Percentiles rank a stretch among this genome's conserved stretches.
phyloP scores from a whole-genome alignment of 768 basidiomycete genomes.

The Termitomyces eurrhizus region DNA sequence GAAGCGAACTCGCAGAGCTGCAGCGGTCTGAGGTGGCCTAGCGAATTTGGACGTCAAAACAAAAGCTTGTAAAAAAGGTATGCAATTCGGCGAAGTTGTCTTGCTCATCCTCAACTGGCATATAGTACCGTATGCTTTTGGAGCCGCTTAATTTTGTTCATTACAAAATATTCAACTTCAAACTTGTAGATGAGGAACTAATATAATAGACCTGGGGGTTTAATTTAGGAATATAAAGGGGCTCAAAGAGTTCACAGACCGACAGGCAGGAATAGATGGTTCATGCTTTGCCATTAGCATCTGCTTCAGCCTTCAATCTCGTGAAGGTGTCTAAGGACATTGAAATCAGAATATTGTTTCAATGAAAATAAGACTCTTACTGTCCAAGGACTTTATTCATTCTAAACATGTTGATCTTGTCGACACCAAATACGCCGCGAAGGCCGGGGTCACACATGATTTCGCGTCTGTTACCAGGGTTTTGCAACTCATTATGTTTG shows the following conservation, averaged over 20 bases:
- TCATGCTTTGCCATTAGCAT: not conserved
- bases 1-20: conserved; percentile 16
- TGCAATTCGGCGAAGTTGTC: not conserved
- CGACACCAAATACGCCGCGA: conserved; percentile 71
- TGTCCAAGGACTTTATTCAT: conserved; percentile 91
- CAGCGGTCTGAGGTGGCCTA: not conserved
- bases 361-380: conserved; percentile 35
- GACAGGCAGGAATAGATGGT: not conserved
- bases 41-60: not conserved
- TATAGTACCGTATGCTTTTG: not conserved
- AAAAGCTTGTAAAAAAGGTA: not conserved
- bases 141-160: not conserved
- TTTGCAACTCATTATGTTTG: conserved; percentile 76
- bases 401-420: conserved; percentile 88
- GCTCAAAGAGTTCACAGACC: not conserved
- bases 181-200: conserved; percentile 2
- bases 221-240: conserved; percentile 12
- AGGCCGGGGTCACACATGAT: conserved; percentile 79
- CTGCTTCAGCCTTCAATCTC: conserved; percentile 15
- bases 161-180: not conserved
- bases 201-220: not conserved
- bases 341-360: not conserved
- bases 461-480: conserved; percentile 77
- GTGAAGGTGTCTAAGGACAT: conserved; percentile 30
- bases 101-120: conserved; percentile 4